phyloP scores from a whole-genome alignment of 768 basidiomycete genomes.

The Coprinopsis sp. region DNA sequence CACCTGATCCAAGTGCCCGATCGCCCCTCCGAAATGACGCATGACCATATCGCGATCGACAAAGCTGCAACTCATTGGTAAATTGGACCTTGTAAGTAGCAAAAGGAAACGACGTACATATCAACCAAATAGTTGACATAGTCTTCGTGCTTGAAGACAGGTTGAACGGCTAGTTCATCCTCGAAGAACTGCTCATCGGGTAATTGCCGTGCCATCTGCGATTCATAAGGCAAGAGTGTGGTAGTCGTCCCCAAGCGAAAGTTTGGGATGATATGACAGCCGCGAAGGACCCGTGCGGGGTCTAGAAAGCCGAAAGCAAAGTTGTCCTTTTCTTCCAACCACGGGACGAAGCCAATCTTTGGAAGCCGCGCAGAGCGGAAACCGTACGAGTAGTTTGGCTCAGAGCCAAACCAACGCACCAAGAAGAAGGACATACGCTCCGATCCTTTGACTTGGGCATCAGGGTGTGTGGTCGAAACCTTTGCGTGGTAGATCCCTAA shows the following conservation, averaged over 20 bases:
- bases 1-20: conserved; percentile 11
- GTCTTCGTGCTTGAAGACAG: too few species aligned
- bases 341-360: conserved; percentile 33
- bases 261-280: conserved; percentile 29
- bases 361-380: conserved; percentile 27
- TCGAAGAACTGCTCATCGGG: background rate
- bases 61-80: conserved; percentile 22
- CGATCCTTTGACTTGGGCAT: background rate
- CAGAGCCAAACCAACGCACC: conserved; percentile 34
- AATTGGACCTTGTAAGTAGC: too few species aligned
- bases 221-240: conserved; percentile 11
- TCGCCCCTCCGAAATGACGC: conserved; percentile 11
- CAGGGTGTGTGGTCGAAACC: conserved; percentile 1
- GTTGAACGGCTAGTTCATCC: too few species aligned
- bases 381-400: conserved; percentile 22
- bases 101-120: conserved; percentile 23
- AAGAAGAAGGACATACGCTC: conserved; percentile 34
- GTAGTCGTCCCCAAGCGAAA: conserved; percentile 21
- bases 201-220: background rate
- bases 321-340: conserved; percentile 11
- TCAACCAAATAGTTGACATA: conserved; percentile 32
- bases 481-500: conserved; percentile 19
- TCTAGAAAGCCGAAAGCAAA: conserved; percentile 32
- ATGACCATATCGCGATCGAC: conserved; percentile 38
- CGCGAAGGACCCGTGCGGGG: conserved; percentile 27